Conservation (phyloP, 148 eudicot species). For the Amaranthus hypochondriacus region DNA sequence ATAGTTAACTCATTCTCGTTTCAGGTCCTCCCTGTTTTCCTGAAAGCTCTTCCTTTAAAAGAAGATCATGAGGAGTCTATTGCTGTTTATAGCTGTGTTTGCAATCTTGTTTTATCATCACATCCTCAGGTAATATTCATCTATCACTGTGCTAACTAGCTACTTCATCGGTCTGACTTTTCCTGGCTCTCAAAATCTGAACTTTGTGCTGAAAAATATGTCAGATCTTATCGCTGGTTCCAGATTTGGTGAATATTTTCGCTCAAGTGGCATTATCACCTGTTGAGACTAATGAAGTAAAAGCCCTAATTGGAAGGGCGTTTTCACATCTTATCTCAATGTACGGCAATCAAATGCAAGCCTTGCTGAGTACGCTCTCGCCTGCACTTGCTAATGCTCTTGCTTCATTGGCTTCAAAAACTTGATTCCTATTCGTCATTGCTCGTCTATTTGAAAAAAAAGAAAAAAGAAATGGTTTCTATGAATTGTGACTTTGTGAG, state of each 20-base stretch:
- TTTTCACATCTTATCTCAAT: slow-evolving; percentile 84
- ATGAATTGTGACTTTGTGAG: background rate
- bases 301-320: slow-evolving; percentile 72
- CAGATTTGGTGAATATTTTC: slow-evolving; percentile 75
- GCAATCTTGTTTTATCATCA: slow-evolving; percentile 78
- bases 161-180: background rate
- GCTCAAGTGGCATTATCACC: slow-evolving; percentile 85
- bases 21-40: slow-evolving; percentile 87
- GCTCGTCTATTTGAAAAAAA: slow-evolving; percentile 2
- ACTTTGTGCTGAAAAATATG: background rate
- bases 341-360: slow-evolving; percentile 92
- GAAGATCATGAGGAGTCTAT: slow-evolving; percentile 89
- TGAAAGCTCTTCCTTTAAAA: slow-evolving; percentile 81
- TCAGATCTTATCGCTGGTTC: slow-evolving; percentile 76
- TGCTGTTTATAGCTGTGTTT: slow-evolving; percentile 84
- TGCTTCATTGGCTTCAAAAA: slow-evolving; percentile 65
- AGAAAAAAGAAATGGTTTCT: slow-evolving; percentile 6
- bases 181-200: background rate
- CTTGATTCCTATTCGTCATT: slow-evolving; percentile 34
- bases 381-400: slow-evolving; percentile 90
- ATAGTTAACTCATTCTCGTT: slow-evolving; percentile 1
- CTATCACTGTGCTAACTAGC: background rate
- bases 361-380: slow-evolving; percentile 67
- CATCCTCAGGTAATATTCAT: slow-evolving; percentile 61
- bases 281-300: slow-evolving; percentile 71